phyloP scores from a whole-genome alignment of 2,329 filamentous ascomycete genomes.

The Diaporthe vexans region DNA sequence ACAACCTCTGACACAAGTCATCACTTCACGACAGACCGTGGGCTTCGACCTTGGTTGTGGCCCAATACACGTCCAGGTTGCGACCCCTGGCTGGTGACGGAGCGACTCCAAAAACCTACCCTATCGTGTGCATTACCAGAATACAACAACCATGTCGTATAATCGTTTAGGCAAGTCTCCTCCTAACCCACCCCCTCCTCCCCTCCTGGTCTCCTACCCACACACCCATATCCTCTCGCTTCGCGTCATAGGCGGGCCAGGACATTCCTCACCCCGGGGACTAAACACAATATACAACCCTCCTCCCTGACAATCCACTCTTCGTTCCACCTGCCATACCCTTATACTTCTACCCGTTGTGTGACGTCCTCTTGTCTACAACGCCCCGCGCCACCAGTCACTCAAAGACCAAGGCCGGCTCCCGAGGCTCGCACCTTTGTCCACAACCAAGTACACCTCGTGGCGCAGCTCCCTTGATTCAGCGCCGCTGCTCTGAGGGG shows the following conservation, averaged over 20 bases:
- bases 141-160: conserved; percentile 72
- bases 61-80: conserved; percentile 34
- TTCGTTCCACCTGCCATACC: conserved; percentile 28
- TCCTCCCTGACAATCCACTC: conserved; percentile 34
- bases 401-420: conserved; percentile 29
- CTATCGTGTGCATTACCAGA: conserved; percentile 23
- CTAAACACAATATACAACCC: conserved; percentile 26
- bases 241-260: conserved; percentile 24
- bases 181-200: conserved; percentile 25
- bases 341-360: conserved; percentile 12
- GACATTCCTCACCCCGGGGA: conserved; percentile 37
- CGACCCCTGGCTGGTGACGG: conserved; percentile 27
- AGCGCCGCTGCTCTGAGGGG: conserved; percentile 35
- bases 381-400: conserved; percentile 10
- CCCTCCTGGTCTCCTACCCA: conserved; percentile 34
- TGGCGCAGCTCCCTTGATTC: conserved; percentile 43
- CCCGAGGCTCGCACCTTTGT: conserved; percentile 37
- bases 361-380: conserved; percentile 36
- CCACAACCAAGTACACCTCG: conserved; percentile 39
- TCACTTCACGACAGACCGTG: conserved; percentile 20
- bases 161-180: conserved; percentile 77
- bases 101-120: conserved; percentile 8
- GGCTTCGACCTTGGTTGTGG: conserved; percentile 29
- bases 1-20: conserved; percentile 21
- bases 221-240: conserved; percentile 42